Evolutionary conservation across 139 green algal genomes (phyloP).

Genomic region (Coelastrella sp.): DNA sequence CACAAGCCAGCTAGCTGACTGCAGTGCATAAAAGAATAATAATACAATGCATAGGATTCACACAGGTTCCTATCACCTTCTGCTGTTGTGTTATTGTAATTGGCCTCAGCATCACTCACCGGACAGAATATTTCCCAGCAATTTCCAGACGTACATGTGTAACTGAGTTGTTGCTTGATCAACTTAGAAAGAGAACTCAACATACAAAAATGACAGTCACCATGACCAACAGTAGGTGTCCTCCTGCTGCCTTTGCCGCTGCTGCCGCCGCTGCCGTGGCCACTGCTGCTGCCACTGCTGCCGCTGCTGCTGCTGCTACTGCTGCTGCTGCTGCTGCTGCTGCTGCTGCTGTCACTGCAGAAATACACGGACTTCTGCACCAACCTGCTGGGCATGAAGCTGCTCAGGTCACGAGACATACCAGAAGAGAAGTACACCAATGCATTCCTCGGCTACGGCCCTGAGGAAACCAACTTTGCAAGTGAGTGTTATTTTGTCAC

Average conservation of each 20-base stretch:
- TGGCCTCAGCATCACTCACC: too few species aligned
- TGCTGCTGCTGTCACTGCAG: neutral
- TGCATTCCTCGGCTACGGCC: constrained; percentile 82
- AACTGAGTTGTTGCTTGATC: too few species aligned
- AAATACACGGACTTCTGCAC: constrained; percentile 66
- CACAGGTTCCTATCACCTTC: neutral
- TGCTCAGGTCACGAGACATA: constrained; percentile 84
- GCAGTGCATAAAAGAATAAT: neutral
- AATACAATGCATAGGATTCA: too few species aligned
- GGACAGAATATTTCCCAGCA: too few species aligned
- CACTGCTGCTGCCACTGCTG: neutral
- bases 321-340: neutral
- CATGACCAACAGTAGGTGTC: too few species aligned
- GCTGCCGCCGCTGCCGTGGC: too few species aligned
- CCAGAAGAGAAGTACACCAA: constrained; percentile 90
- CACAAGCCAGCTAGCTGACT: too few species aligned
- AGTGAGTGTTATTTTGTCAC: neutral
- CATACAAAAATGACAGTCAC: too few species aligned
- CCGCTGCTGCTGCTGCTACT: neutral
- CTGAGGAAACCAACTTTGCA: constrained; percentile 78
- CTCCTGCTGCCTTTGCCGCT: too few species aligned
- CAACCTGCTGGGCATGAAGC: constrained; percentile 83
- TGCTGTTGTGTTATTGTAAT: neutral
- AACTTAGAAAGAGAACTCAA: too few species aligned
- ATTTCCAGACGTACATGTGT: too few species aligned